Percentiles rank a stretch among this genome's conserved stretches.
Evolutionary conservation across 345 rosid genomes (phyloP).

Genomic region (Corchorus olitorius): DNA sequence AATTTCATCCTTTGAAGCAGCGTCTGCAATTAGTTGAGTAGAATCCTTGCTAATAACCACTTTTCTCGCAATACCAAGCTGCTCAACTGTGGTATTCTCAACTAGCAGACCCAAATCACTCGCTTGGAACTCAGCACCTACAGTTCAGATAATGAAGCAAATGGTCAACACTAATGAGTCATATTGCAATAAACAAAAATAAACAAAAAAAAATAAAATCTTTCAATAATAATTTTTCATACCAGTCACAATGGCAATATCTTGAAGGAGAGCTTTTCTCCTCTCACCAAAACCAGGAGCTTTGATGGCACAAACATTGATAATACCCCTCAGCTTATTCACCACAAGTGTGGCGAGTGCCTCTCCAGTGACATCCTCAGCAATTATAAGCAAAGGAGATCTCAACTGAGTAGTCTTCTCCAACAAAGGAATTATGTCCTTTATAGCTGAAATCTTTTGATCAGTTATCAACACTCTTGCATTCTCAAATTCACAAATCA

Average conservation of each 20-base stretch:
- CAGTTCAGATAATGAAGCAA: conserved; percentile 16
- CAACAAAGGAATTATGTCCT: conserved; percentile 86
- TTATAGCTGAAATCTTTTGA: conserved; percentile 90
- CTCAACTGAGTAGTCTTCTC: conserved; percentile 95
- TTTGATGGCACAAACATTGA: conserved; percentile 92
- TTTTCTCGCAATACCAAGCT: conserved; percentile 87
- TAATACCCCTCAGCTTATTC: conserved; percentile 89
- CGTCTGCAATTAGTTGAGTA: conserved; percentile 88
- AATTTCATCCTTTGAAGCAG: conserved; percentile 89
- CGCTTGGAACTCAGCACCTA: conserved; percentile 95
- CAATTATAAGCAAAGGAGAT: conserved; percentile 87
- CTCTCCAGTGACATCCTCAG: conserved; percentile 96
- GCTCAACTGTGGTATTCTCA: conserved; percentile 76
- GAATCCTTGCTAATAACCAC: conserved; percentile 81
- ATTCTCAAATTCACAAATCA: conserved; percentile 90
- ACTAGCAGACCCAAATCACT: conserved; percentile 75
- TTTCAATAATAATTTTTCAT: not conserved
- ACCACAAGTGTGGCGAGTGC: conserved; percentile 95
- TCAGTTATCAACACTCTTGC: conserved; percentile 90
- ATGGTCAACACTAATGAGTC: not conserved
- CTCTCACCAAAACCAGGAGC: conserved; percentile 99
- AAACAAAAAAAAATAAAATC: not conserved
- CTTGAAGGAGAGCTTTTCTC: conserved; percentile 95
- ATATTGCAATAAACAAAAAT: not conserved
- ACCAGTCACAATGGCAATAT: conserved; percentile 95